Percentiles rank a stretch among this genome's conserved stretches.
phyloP scores from a whole-genome alignment of 148 eudicot species.

The Diospyros lotus region DNA sequence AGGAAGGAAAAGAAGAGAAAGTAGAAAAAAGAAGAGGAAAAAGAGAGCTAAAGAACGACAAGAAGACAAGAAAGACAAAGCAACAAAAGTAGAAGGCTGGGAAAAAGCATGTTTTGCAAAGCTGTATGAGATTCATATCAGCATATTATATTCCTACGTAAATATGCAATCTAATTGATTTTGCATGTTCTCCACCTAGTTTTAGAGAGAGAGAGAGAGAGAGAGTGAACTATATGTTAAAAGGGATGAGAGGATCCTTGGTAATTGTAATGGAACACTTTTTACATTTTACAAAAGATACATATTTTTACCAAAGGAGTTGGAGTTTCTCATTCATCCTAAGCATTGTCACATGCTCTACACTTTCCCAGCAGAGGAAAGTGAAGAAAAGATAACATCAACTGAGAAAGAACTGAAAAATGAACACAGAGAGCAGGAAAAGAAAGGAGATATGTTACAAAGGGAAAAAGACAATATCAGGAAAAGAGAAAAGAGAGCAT shows the following conservation, averaged over 20 bases:
- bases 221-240: constrained; percentile 13
- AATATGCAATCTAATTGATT: constrained; percentile 22
- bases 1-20: constrained; percentile 13
- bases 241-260: constrained; percentile 33
- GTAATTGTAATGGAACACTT: constrained; percentile 37
- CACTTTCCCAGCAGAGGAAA: constrained; percentile 43
- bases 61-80: constrained; percentile 25
- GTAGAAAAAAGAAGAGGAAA: constrained; percentile 21
- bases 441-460: constrained; percentile 9
- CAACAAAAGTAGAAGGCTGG: constrained; percentile 25
- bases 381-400: constrained; percentile 7
- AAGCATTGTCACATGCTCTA: constrained; percentile 49
- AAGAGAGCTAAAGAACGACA: constrained; percentile 34
- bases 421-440: constrained; percentile 15
- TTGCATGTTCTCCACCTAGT: constrained; percentile 4
- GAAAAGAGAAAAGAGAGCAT: neutral
- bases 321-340: constrained; percentile 22
- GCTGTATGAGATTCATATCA: constrained; percentile 18
- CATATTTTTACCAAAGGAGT: constrained; percentile 14
- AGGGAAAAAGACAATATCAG: neutral
- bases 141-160: constrained; percentile 22
- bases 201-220: constrained; percentile 18
- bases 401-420: constrained; percentile 12
- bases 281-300: constrained; percentile 24
- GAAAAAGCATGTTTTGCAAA: constrained; percentile 20